phyloP scores from a whole-genome alignment of 106 monocot species.

The Platanthera zijinensis region DNA sequence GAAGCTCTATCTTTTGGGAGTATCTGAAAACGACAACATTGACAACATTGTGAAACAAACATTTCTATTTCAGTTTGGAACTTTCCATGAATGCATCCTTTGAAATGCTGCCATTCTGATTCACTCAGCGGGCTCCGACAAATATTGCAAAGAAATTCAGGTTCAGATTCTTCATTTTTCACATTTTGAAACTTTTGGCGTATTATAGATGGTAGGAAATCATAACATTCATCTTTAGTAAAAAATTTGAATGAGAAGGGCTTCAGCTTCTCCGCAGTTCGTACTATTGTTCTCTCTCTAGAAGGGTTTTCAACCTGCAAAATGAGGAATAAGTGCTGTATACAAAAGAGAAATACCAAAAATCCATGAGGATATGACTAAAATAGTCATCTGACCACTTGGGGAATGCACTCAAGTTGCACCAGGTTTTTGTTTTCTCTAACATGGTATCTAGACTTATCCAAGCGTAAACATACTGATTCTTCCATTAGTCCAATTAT shows the following conservation, averaged over 20 bases:
- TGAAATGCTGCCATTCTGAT: slow-evolving; percentile 40
- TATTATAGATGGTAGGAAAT: slow-evolving; percentile 68
- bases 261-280: slow-evolving; percentile 89
- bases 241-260: slow-evolving; percentile 81
- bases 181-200: slow-evolving; percentile 57
- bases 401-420: not conserved
- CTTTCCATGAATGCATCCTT: slow-evolving; percentile 4
- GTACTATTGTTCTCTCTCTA: slow-evolving; percentile 76
- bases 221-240: slow-evolving; percentile 35
- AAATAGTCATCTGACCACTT: not conserved
- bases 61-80: slow-evolving; percentile 20
- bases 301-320: slow-evolving; percentile 94
- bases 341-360: too few species aligned
- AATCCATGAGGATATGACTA: too few species aligned
- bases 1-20: slow-evolving; percentile 37
- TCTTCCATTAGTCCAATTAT: not conserved
- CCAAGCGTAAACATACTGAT: not conserved
- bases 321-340: not conserved
- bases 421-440: too few species aligned
- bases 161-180: slow-evolving; percentile 23
- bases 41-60: slow-evolving; percentile 61
- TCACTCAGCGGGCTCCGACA: slow-evolving; percentile 68
- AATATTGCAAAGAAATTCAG: slow-evolving; percentile 61
- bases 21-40: slow-evolving; percentile 82
- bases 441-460: too few species aligned